phyloP scores from a whole-genome alignment of 1,284 basidiomycete genomes.

The Cryptococcus neoformans region DNA sequence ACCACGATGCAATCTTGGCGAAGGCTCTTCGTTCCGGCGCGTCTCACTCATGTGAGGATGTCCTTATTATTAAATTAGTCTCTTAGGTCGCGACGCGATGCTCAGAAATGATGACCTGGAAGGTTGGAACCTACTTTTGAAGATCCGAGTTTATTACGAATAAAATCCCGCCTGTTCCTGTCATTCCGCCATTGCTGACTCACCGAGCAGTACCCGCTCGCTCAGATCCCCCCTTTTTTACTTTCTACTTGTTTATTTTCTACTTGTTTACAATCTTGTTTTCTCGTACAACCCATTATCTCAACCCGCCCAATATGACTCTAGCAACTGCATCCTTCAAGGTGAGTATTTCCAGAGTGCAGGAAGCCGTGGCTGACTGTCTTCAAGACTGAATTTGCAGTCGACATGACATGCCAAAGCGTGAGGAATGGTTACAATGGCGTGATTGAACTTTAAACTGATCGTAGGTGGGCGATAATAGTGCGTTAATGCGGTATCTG shows the following conservation, averaged over 20 bases:
- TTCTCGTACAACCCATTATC: background rate
- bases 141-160: too few relatives aligned
- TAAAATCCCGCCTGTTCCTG: too few relatives aligned
- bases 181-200: too few relatives aligned
- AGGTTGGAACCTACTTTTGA: too few relatives aligned
- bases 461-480: slow-evolving; percentile 9
- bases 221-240: slow-evolving; percentile 15
- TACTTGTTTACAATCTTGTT: slow-evolving; percentile 1
- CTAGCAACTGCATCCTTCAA: slow-evolving; percentile 37
- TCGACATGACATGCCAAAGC: slow-evolving; percentile 50
- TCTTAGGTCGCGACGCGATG: too few relatives aligned
- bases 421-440: slow-evolving; percentile 11
- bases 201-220: slow-evolving; percentile 17
- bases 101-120: too few relatives aligned
- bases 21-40: too few relatives aligned
- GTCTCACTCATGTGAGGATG: too few relatives aligned
- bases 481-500: slow-evolving; percentile 47
- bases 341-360: slow-evolving; percentile 13
- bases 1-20: too few relatives aligned
- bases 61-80: too few relatives aligned
- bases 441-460: background rate
- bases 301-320: slow-evolving; percentile 16
- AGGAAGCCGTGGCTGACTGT: background rate
- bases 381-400: slow-evolving; percentile 48
- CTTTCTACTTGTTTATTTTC: too few relatives aligned